Evolutionary conservation across 345 rosid species (phyloP).

Genomic region (Aurinia saxatilis): DNA sequence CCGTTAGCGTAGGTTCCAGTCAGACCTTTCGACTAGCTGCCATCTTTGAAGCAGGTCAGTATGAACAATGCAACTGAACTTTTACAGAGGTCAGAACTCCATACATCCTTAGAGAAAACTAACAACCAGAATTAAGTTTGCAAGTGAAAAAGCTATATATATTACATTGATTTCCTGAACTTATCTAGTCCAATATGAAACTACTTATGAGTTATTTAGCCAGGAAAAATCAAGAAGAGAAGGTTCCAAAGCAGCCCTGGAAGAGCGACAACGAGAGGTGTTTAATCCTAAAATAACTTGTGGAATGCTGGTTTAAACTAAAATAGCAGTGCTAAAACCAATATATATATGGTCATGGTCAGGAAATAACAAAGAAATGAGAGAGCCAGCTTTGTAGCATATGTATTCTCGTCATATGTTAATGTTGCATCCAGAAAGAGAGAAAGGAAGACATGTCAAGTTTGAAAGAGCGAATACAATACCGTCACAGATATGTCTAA

Average conservation of each 20-base stretch:
- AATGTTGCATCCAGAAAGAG: conserved; percentile 3
- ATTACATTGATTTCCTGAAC: not conserved
- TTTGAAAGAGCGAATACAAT: conserved; percentile 25
- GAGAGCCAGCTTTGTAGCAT: conserved; percentile 1
- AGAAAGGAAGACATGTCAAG: not conserved
- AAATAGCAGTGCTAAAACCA: conserved; percentile 12
- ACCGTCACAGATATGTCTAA: conserved; percentile 92
- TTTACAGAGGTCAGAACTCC: conserved; percentile 24
- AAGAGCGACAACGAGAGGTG: conserved; percentile 4
- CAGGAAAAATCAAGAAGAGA: conserved; percentile 1
- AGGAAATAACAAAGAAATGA: conserved; percentile 1
- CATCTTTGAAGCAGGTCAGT: conserved; percentile 31
- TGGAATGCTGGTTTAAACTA: conserved; percentile 2
- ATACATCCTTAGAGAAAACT: conserved; percentile 24
- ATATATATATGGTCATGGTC: not conserved
- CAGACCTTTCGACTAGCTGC: conserved; percentile 31
- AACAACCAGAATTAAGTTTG: conserved; percentile 21
- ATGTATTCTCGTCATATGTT: conserved; percentile 11
- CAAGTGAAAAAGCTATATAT: not conserved
- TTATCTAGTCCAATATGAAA: not conserved
- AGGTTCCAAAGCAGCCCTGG: not conserved
- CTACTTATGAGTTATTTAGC: conserved; percentile 2
- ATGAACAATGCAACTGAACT: conserved; percentile 15
- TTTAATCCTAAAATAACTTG: not conserved
- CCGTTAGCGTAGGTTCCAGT: conserved; percentile 29